phyloP scores from a whole-genome alignment of 139 green algal genomes.

The Micractinium sp. region DNA sequence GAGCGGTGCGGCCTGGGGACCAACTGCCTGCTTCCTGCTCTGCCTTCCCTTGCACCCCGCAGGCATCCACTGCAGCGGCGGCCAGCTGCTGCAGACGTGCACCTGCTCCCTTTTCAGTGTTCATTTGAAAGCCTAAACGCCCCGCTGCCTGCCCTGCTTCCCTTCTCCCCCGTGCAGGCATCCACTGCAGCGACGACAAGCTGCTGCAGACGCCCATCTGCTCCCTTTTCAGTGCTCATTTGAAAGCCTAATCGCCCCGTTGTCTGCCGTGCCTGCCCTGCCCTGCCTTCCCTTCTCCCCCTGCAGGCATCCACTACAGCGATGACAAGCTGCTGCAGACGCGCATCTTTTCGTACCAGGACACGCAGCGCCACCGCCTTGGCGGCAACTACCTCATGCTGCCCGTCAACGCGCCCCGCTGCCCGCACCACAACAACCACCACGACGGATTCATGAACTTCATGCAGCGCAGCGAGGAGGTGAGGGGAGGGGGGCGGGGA shows the following conservation, averaged over 20 bases:
- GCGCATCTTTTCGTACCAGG: constrained; percentile 81
- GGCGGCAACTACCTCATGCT: constrained; percentile 97
- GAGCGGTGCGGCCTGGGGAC: too few species aligned
- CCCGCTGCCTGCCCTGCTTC: too few species aligned
- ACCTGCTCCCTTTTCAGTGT: constrained; percentile 48
- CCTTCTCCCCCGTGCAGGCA: constrained; percentile 49
- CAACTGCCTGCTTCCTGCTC: background rate
- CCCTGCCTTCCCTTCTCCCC: too few species aligned
- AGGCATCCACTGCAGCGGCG: constrained; percentile 90
- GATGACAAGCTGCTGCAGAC: constrained; percentile 98
- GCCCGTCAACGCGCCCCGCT: constrained; percentile 88
- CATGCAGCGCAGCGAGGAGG: constrained; percentile 90
- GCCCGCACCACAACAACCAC: constrained; percentile 94
- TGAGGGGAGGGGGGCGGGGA: background rate
- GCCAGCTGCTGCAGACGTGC: constrained; percentile 97
- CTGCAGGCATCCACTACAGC: constrained; percentile 84
- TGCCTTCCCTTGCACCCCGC: background rate
- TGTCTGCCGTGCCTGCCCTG: too few species aligned
- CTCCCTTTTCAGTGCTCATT: background rate
- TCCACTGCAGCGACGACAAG: constrained; percentile 95
- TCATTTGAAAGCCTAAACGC: background rate
- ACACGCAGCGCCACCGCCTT: constrained; percentile 92
- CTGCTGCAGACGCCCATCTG: constrained; percentile 92
- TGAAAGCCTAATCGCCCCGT: background rate
- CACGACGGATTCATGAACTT: constrained; percentile 98